A percentile compares a stretch with the other conserved stretches of the same genome.
phyloP scores from a whole-genome alignment of 2,329 filamentous ascomycete genomes.

The Penicillium sp. region DNA sequence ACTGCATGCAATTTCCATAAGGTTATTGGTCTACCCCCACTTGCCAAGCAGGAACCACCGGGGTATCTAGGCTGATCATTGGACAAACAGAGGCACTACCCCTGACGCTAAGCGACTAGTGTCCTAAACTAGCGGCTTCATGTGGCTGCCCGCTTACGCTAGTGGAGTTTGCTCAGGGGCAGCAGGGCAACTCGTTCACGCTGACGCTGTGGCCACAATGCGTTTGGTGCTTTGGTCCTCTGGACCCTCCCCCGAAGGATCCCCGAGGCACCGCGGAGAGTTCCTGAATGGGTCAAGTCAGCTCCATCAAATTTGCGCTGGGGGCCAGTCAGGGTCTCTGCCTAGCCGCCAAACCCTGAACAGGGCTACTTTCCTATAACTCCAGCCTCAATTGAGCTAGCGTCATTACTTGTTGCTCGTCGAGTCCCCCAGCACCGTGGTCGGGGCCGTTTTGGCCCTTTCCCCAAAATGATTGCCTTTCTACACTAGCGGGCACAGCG shows the following conservation, averaged over 20 bases:
- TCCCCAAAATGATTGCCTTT: not conserved
- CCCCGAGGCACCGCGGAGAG: constrained; percentile 6
- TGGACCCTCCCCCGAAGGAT: not conserved
- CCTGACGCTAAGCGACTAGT: constrained; percentile 26
- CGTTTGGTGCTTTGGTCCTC: not conserved
- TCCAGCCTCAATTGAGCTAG: constrained; percentile 18
- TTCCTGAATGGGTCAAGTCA: constrained; percentile 6
- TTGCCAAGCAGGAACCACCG: constrained; percentile 30
- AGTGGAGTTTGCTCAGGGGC: constrained; percentile 22
- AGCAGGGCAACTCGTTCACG: constrained; percentile 3
- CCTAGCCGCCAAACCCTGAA: constrained; percentile 1
- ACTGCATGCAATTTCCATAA: constrained; percentile 9
- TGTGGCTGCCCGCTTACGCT: constrained; percentile 18
- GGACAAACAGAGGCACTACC: constrained; percentile 14
- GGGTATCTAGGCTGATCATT: constrained; percentile 19
- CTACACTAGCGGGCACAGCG: not conserved
- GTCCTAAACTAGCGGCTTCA: constrained; percentile 14
- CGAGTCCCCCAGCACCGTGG: constrained; percentile 6
- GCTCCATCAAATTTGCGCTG: not conserved
- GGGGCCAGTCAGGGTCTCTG: constrained; percentile 18
- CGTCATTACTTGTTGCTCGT: constrained; percentile 9
- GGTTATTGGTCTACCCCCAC: constrained; percentile 23
- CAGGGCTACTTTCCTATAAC: not conserved
- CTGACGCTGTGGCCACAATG: no score
- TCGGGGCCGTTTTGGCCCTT: not conserved